phyloP scores from a whole-genome alignment of 2,329 filamentous ascomycete genomes.

The Geosmithia flava region DNA sequence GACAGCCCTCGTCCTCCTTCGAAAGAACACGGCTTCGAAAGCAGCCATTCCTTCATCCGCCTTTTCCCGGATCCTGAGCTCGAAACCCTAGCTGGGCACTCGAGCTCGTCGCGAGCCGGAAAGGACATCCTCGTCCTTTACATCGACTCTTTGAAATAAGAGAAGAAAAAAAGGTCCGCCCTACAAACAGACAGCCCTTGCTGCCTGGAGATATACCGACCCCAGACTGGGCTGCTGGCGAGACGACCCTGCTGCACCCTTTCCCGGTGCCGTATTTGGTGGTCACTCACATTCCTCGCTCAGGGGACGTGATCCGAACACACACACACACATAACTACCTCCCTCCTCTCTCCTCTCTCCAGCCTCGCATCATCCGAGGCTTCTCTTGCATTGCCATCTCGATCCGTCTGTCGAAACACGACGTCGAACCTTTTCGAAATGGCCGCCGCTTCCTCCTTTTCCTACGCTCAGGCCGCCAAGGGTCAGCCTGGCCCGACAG shows the following conservation, averaged over 20 bases:
- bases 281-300: conserved; percentile 1
- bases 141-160: neutral
- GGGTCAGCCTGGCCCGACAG: conserved; percentile 42
- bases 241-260: neutral
- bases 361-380: neutral
- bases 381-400: neutral
- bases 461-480: conserved; percentile 96
- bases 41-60: neutral
- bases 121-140: neutral
- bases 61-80: conserved; percentile 1
- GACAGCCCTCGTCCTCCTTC: too few species aligned
- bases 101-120: conserved; percentile 1
- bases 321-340: neutral
- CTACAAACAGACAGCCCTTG: neutral
- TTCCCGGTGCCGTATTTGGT: neutral
- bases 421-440: conserved; percentile 16
- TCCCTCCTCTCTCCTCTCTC: neutral
- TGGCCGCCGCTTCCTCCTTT: conserved; percentile 52
- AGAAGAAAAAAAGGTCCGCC: neutral
- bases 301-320: neutral
- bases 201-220: neutral
- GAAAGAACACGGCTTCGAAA: neutral
- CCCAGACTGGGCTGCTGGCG: neutral
- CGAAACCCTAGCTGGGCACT: conserved; percentile 4
- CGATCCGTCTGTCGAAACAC: neutral